Evolutionary conservation across 192 early-diverging fungal genomes (phyloP).

Genomic region (Dispira parvispora): DNA sequence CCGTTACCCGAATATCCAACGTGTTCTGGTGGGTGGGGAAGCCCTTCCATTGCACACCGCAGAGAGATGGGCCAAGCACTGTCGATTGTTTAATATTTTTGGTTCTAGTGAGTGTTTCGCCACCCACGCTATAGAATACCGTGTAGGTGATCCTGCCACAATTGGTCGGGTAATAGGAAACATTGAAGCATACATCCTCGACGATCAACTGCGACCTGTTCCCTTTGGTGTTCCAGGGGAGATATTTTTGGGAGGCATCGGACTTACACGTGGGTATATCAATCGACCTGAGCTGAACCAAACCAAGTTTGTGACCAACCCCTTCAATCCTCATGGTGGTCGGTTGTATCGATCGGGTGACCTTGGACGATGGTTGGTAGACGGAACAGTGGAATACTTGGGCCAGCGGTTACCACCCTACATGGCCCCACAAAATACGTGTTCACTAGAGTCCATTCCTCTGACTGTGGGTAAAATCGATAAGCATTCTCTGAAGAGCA

Average conservation of each 20-base stretch:
- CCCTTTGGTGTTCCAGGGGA: conserved; percentile 14
- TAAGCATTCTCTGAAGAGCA: too few species aligned
- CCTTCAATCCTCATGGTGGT: not conserved
- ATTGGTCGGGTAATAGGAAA: not conserved
- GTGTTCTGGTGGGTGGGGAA: not conserved
- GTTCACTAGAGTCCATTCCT: too few species aligned
- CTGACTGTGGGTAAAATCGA: too few species aligned
- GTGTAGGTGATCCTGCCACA: not conserved
- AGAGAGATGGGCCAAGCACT: not conserved
- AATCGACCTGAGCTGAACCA: not conserved
- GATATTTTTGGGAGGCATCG: conserved; percentile 15
- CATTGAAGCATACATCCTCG: not conserved
- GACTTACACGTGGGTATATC: not conserved
- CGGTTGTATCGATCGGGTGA: conserved; percentile 4
- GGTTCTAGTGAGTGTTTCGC: not conserved
- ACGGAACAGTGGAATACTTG: not conserved
- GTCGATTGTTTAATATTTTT: not conserved
- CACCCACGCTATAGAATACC: too few species aligned
- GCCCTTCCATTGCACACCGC: not conserved
- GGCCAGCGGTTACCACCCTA: too few species aligned
- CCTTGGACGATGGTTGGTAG: conserved; percentile 1
- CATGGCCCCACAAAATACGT: too few species aligned
- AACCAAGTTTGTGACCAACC: not conserved
- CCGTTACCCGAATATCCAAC: not conserved
- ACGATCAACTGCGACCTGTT: not conserved